phyloP scores from a whole-genome alignment of 805 yeast species.

The Alloascoidea africana region DNA sequence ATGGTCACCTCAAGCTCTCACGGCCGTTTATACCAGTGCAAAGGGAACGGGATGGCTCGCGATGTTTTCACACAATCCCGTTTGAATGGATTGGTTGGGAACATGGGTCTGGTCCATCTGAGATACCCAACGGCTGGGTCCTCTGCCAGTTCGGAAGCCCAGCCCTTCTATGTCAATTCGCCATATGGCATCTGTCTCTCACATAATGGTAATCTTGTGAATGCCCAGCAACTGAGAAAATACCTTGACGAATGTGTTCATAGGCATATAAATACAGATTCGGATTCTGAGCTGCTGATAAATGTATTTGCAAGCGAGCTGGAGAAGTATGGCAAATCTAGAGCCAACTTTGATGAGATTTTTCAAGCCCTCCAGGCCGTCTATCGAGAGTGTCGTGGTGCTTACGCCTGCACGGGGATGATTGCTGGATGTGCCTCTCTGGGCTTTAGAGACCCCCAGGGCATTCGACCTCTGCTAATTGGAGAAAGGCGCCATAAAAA shows the following conservation, averaged over 20 bases:
- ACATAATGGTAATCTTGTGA: constrained; percentile 92
- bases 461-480: constrained; percentile 78
- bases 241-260: constrained; percentile 89
- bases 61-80: constrained; percentile 87
- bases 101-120: constrained; percentile 89
- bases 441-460: constrained; percentile 96
- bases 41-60: constrained; percentile 97
- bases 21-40: constrained; percentile 92
- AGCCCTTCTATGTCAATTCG: constrained; percentile 94
- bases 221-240: constrained; percentile 58
- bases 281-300: constrained; percentile 82
- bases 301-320: constrained; percentile 87
- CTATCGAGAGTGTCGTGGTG: constrained; percentile 73
- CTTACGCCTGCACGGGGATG: constrained; percentile 93
- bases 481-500: constrained; percentile 67
- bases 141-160: constrained; percentile 91
- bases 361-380: constrained; percentile 79
- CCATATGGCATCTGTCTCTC: constrained; percentile 88
- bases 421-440: constrained; percentile 91
- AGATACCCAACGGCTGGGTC: constrained; percentile 98
- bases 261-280: constrained; percentile 94
- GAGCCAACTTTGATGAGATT: constrained; percentile 84
- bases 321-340: constrained; percentile 80
- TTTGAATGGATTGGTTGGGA: constrained; percentile 69
- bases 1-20: constrained; percentile 89